phyloP scores from a whole-genome alignment of 2,329 filamentous ascomycete species.

The Rugonectria rugulosa region DNA sequence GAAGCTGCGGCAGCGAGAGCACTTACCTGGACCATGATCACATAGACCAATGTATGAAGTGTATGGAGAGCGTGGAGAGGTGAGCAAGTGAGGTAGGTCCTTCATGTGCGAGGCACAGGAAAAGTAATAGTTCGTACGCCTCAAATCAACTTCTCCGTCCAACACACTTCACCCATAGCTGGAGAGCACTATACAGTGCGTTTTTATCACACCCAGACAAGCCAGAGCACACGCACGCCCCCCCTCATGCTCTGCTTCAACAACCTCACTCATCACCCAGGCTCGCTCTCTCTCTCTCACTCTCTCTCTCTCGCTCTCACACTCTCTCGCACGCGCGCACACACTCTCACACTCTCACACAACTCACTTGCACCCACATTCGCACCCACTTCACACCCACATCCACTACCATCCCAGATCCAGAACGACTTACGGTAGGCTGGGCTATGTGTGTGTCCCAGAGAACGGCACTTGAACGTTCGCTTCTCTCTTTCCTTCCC shows the following conservation, averaged over 20 bases:
- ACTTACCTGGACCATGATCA: background rate
- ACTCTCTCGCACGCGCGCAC: conserved; percentile 7
- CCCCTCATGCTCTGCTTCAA: too few relatives aligned
- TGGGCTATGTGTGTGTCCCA: too few relatives aligned
- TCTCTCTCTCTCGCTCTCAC: background rate
- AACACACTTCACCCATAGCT: background rate
- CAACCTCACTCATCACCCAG: too few relatives aligned
- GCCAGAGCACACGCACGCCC: background rate
- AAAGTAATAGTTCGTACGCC: background rate
- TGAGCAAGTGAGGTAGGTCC: background rate
- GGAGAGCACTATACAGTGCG: background rate
- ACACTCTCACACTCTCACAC: conserved; percentile 19
- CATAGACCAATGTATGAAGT: background rate
- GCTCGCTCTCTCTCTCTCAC: conserved; percentile 8
- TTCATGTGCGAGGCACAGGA: too few relatives aligned
- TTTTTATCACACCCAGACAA: too few relatives aligned
- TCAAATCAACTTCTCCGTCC: background rate
- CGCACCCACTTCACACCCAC: conserved; percentile 23
- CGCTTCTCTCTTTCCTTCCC: conserved; percentile 30
- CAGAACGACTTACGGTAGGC: conserved; percentile 32
- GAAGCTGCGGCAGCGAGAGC: background rate
- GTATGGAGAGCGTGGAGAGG: background rate
- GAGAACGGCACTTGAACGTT: conserved; percentile 27
- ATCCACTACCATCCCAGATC: conserved; percentile 31
- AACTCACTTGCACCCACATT: conserved; percentile 33